Conservation (phyloP, 164 flowering plant species). For the Aristolochia contorta region DNA sequence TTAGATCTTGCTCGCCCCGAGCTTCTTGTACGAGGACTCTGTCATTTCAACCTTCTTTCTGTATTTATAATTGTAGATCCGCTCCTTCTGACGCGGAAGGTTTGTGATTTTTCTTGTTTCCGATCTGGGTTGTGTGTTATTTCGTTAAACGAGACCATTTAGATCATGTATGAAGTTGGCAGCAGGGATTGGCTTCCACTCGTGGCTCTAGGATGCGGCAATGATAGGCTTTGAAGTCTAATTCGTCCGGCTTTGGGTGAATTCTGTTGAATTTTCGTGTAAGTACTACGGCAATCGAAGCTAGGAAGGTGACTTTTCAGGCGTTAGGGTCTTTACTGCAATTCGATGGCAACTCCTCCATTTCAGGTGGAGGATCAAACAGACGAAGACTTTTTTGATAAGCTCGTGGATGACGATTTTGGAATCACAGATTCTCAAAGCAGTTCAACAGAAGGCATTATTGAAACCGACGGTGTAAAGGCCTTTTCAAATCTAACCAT, state of each 20-base stretch:
- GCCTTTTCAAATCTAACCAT: slow-evolving; percentile 21
- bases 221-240: neutral
- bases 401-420: slow-evolving; percentile 38
- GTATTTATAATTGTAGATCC: slow-evolving; percentile 3
- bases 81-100: slow-evolving; percentile 1
- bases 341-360: slow-evolving; percentile 34
- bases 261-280: slow-evolving; percentile 1
- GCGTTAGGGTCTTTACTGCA: slow-evolving; percentile 4
- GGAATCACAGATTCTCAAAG: slow-evolving; percentile 9
- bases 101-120: slow-evolving; percentile 1
- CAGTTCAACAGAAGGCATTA: slow-evolving; percentile 6
- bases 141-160: neutral
- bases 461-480: slow-evolving; percentile 22
- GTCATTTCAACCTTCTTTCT: slow-evolving; percentile 2
- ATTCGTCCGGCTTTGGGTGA: neutral
- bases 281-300: neutral
- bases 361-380: slow-evolving; percentile 46
- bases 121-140: slow-evolving; percentile 1
- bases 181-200: no score
- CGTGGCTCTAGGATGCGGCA: neutral
- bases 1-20: slow-evolving; percentile 24
- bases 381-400: slow-evolving; percentile 50
- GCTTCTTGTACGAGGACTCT: neutral
- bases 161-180: neutral
- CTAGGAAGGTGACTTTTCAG: neutral